phyloP scores from a whole-genome alignment of 2,329 filamentous ascomycete genomes.

The Zasmidium citrigriseum region DNA sequence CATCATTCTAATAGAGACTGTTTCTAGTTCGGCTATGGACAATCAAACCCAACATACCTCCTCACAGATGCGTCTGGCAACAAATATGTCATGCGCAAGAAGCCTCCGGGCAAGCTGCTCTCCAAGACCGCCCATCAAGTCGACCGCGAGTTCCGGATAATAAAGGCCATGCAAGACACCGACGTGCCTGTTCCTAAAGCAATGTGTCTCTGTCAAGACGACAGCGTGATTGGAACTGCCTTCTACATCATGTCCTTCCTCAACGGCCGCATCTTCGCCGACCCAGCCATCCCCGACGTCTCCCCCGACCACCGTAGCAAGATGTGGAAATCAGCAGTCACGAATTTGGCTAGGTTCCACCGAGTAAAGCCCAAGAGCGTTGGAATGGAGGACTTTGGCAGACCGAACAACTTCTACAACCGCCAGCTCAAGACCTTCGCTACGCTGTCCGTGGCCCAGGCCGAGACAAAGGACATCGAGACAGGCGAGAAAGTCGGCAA shows the following conservation, averaged over 20 bases:
- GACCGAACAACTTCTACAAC: conserved; percentile 74
- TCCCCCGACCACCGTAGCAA: conserved; percentile 67
- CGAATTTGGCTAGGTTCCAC: conserved; percentile 84
- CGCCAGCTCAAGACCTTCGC: conserved; percentile 83
- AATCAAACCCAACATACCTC: conserved; percentile 96
- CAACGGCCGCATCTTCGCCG: conserved; percentile 89
- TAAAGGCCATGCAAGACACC: conserved; percentile 75
- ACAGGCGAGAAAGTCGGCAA: conserved; percentile 74
- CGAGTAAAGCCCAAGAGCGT: conserved; percentile 66
- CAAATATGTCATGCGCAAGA: conserved; percentile 92
- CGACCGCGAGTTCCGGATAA: conserved; percentile 90
- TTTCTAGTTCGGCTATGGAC: conserved; percentile 86
- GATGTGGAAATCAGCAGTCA: conserved; percentile 85
- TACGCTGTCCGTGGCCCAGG: conserved; percentile 77
- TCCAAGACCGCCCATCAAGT: conserved; percentile 95
- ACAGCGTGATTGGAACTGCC: conserved; percentile 75
- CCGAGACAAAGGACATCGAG: conserved; percentile 72
- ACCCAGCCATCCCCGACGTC: conserved; percentile 77
- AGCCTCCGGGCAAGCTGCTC: conserved; percentile 90
- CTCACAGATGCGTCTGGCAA: conserved; percentile 70
- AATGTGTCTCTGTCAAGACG: conserved; percentile 84
- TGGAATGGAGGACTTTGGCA: conserved; percentile 73
- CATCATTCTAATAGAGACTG: background rate
- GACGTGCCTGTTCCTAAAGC: conserved; percentile 84
- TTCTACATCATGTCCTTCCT: conserved; percentile 99